A percentile compares a stretch with the other conserved stretches of the same genome.
Conservation (phyloP, 345 rosid genomes). For the Dimocarpus longan region DNA sequence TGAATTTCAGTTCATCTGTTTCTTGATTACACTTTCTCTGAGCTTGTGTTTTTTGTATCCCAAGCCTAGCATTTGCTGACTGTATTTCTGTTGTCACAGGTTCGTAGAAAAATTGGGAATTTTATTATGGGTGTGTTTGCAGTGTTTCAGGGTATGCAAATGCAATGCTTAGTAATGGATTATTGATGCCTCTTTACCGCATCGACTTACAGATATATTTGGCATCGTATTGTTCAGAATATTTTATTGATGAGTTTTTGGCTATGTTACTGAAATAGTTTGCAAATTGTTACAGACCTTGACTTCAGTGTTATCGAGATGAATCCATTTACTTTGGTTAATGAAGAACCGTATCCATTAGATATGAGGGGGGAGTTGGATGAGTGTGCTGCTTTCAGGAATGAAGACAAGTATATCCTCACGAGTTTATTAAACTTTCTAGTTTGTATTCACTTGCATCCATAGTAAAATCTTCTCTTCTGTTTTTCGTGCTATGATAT, state of each 20-base stretch:
- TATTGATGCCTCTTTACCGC: conserved; percentile 63
- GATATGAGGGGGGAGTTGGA: conserved; percentile 96
- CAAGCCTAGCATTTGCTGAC: conserved; percentile 28
- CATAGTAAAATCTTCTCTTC: conserved; percentile 63
- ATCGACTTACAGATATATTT: not conserved
- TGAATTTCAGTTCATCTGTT: conserved; percentile 35
- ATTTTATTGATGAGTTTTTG: conserved; percentile 2
- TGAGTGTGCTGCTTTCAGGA: conserved; percentile 91
- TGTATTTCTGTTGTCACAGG: conserved; percentile 35
- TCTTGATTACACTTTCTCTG: conserved; percentile 55
- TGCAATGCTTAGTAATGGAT: conserved; percentile 37
- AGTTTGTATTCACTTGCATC: conserved; percentile 28
- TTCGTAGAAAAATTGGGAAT: conserved; percentile 66
- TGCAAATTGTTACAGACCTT: conserved; percentile 49
- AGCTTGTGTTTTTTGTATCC: conserved; percentile 58
- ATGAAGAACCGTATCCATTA: conserved; percentile 81
- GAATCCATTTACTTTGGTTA: conserved; percentile 84
- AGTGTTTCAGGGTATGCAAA: conserved; percentile 87
- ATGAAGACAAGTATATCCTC: conserved; percentile 66
- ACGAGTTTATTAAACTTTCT: conserved; percentile 18
- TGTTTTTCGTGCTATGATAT: conserved; percentile 35
- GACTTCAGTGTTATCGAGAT: conserved; percentile 87
- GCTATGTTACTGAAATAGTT: not conserved
- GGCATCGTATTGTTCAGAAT: not conserved
- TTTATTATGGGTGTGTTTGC: conserved; percentile 72